Base-by-base conservation (phyloP, 2,329 filamentous ascomycete genomes). In the Xylariomycetidae sp. region DNA sequence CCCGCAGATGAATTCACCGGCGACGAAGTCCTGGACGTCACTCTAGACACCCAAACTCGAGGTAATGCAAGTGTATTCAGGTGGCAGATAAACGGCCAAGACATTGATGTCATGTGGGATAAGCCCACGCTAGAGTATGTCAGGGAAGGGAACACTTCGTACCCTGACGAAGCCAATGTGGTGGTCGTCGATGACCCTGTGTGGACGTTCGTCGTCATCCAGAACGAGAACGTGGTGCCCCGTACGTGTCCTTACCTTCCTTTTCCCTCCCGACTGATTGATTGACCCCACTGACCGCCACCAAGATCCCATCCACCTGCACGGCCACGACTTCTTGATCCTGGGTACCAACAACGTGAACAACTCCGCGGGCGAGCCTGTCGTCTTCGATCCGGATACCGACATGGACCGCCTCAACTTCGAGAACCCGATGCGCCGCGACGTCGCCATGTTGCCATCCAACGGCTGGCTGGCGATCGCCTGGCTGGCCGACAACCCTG, bases 91-190 rank as follows among this genome's bases (percentile, higher is more conserved):
- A 54, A 59, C 25, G 47, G 49, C 16, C 48, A 51, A 12, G 32
- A 51, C 5, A 58, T 67, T 31, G 50, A 58, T 15, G 53, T 66
- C 5, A 49, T 61, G 17, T 69, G 65, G 65, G 53, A 57, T 25
- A 53, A 61, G 19, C 65, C 65, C 1, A 58, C 61, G 6, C 51
- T 67, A 4, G 48, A 62, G 39, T 59, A 62, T 30, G 42, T 62
- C 11, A 37, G 47, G n/a, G 34, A 54, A 7, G 48, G 46, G 5
- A 49, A 56, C 33, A 48, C 34, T 3, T 43, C 41, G 4, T 56
- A 49, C 20, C 50, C 53, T 8, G 40, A 45, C 6, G 38, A 33
- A 6, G 39, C 49, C 18, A 57, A 54, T 31, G 42, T 57, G 9
- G 41, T 51, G 16, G 40, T 51, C 1, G 49, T 61, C 6, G 41